Base-by-base conservation (phyloP, 2,329 filamentous ascomycete species). In the Eutypella sp. region DNA sequence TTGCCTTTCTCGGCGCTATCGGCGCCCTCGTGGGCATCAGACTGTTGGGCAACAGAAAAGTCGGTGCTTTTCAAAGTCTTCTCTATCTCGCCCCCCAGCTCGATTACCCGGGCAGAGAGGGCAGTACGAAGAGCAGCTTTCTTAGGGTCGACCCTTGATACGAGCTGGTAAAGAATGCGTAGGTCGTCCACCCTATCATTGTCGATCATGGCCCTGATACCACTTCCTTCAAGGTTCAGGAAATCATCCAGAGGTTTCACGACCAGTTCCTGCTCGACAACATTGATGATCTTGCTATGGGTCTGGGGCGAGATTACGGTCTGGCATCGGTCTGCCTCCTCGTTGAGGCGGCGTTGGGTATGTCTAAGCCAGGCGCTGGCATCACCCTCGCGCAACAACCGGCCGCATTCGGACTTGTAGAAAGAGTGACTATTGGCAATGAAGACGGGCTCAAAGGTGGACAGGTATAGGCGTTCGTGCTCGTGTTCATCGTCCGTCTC, bases 201-300 rank as follows among this genome's bases (percentile, higher is more conserved):
- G 64, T 96, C 88, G 41, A 97, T 82, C 92, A 99, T 97, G 61
- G 83, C 83, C 52, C 79, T 82, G 36, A 96, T 77, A 1, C 93
- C 93, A 50, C 85, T 96, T 5, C 80, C 80, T 57, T 96, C 89
- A 67, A 96, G 82, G 41, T 84, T 81, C 49, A 97, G 77, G 44
- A 99, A 85, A 15, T 95, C 89, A 19, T 80, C 73, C 47, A 97
- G 79, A 54, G 93, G 87, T 38, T 81, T 78, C 36, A 75, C 73
- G 41, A 99, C 91, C 43, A 99, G 71, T 62, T 92, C 82, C 29
- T 85, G 71, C 52, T 97, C 90, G 2, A 99, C 80, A 0, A 96
- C 85, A 4, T 73, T 70, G 19, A 82, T 78, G 19, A 96, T 87
- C 60, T 87, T 92, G 0, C 73, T 64, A n/a, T 81, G 75, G 0